Base-by-base conservation (phyloP, 1,139 yeast species). In the Magnusiomyces paraingens region DNA sequence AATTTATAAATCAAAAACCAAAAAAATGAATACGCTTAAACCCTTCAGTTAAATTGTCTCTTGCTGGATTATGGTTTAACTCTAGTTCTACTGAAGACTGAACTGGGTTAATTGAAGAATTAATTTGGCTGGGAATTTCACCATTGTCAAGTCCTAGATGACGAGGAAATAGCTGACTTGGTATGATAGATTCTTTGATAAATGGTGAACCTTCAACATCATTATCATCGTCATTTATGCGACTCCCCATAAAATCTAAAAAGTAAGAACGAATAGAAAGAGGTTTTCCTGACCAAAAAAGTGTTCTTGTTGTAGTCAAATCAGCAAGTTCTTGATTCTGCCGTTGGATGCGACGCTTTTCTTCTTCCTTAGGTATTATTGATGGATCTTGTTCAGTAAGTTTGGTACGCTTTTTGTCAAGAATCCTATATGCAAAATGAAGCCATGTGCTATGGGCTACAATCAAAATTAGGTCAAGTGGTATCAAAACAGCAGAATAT, bases 381-480 rank as follows among this genome's bases (percentile, higher is more conserved):
- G 18, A 26, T 35, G 20, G 43, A 3, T 11, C n/a, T 5, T 4
- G 21, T 29, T 47, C 43, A 2, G 50, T n/a, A 10, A 47, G 21
- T 14, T 39, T 21, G 21, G 42, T n/a, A 6, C 50, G 32, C 20
- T 38, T 39, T 12, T 47, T 47, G 43, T 36, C 50, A 2, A 47
- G 32, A 38, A 47, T 18, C 38, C 20, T 47, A 32, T 47, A 47
- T 6, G 42, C 32, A 12, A 36, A 21, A 17, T 47, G 38, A 38
- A 47, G 42, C 21, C 38, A 47, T 2, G 43, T 47, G 18, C 36
- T 20, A n/a, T 63, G 60, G 5, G 54, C 22, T 3, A 53, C 36
- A 17, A 56, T 46, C 10, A 63, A 53, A 12, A 57, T 20, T 18
- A 58, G 42, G 41, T 64, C 67, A 20, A 64, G 36, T 2, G 66